These are phyloP conservation scores for Zygotorulaspora danielsina DNA, from an alignment of 805 yeast genomes.

Conservation along the genomic window DNA sequence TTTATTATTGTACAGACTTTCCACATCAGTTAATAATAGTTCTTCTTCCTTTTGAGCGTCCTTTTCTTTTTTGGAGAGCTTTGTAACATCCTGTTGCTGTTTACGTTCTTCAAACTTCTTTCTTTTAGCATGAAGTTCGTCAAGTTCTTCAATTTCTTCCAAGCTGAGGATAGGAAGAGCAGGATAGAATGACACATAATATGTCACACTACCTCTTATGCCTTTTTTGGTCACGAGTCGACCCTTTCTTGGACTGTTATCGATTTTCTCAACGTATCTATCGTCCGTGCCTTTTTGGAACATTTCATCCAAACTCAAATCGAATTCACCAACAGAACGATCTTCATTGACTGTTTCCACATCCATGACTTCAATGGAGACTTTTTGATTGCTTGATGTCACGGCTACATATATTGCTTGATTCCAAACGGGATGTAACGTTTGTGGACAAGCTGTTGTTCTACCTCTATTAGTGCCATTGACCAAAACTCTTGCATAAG, in stretches of 20 bases:
- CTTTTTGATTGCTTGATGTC: constrained; percentile 73
- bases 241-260: constrained; percentile 53
- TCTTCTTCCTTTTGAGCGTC: constrained; percentile 32
- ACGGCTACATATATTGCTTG: constrained; percentile 79
- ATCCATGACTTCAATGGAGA: constrained; percentile 90
- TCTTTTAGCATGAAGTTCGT: constrained; percentile 39
- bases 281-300: constrained; percentile 62
- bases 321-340: constrained; percentile 80
- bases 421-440: constrained; percentile 79
- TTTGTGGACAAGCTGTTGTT: constrained; percentile 62
- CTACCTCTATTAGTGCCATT: constrained; percentile 75
- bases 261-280: constrained; percentile 53
- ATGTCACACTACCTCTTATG: constrained; percentile 76
- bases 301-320: constrained; percentile 60
- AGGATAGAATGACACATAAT: constrained; percentile 80
- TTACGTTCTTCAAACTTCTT: constrained; percentile 36
- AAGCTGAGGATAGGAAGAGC: constrained; percentile 71
- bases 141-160: constrained; percentile 61
- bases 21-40: constrained; percentile 34
- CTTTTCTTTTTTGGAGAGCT: constrained; percentile 29
- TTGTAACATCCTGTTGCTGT: constrained; percentile 35
- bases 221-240: constrained; percentile 70
- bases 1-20: constrained; percentile 40
- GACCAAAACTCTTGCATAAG: constrained; percentile 75
- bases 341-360: constrained; percentile 75